Conservation (phyloP, 177 flowering plant genomes). For the Vitis hybrid region DNA sequence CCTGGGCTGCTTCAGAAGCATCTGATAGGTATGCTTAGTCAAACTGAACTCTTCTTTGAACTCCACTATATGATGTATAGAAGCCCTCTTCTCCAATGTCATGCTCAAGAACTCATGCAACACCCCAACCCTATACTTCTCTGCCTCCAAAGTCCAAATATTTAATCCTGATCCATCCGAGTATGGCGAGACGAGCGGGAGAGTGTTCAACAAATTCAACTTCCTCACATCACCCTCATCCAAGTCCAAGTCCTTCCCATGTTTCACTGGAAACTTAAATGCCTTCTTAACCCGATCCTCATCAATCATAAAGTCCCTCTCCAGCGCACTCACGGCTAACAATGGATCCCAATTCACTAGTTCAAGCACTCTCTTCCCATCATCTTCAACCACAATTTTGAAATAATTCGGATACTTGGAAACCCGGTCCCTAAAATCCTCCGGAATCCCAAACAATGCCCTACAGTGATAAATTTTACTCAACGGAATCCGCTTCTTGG, state of each 20-base stretch:
- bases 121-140: conserved; percentile 89
- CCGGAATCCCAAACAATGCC: conserved; percentile 75
- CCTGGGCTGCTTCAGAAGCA: conserved; percentile 82
- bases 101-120: conserved; percentile 92
- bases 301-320: conserved; percentile 67
- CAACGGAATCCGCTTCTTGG: conserved; percentile 60
- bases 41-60: conserved; percentile 91
- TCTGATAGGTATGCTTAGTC: conserved; percentile 81
- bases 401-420: conserved; percentile 67
- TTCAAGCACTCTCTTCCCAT: conserved; percentile 66
- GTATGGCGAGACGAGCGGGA: conserved; percentile 90
- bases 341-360: conserved; percentile 74
- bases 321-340: conserved; percentile 74
- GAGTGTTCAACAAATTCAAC: conserved; percentile 64
- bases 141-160: conserved; percentile 83
- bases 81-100: conserved; percentile 97
- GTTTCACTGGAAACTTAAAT: conserved; percentile 61
- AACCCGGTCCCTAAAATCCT: conserved; percentile 81
- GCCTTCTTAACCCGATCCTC: conserved; percentile 74
- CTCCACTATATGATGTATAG: conserved; percentile 92
- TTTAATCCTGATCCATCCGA: conserved; percentile 72
- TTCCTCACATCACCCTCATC: conserved; percentile 61
- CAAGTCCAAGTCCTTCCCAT: conserved; percentile 61
- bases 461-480: conserved; percentile 78
- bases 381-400: conserved; percentile 50